A percentile compares a stretch with the other conserved stretches of the same genome.
Conservation (phyloP, 345 rosid species). For the Schrenkiella parvula region DNA sequence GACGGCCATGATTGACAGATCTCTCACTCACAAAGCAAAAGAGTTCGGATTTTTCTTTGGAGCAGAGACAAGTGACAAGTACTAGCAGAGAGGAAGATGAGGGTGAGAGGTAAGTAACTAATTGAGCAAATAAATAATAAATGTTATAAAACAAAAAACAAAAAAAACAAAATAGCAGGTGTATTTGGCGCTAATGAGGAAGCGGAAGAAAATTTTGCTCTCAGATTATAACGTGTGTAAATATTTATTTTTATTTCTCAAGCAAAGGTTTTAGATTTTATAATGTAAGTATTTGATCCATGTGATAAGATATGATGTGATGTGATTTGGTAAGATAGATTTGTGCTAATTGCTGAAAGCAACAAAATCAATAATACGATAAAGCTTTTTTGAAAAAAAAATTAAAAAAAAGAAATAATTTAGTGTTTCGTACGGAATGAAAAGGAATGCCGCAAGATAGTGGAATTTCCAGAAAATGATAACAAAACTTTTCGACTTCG, state of each 20-base stretch:
- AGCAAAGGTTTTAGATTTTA: neutral
- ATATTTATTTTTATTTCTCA: neutral
- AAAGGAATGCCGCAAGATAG: neutral
- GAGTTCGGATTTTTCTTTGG: neutral
- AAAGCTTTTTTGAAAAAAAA: neutral
- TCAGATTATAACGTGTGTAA: neutral
- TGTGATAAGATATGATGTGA: slow-evolving; percentile 14
- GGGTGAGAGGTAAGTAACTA: neutral
- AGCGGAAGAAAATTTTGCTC: neutral
- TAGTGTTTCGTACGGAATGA: slow-evolving; percentile 26
- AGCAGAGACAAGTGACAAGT: slow-evolving; percentile 10
- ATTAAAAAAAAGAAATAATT: neutral
- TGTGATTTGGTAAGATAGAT: slow-evolving; percentile 2
- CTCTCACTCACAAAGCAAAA: neutral
- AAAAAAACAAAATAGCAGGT: slow-evolving; percentile 7
- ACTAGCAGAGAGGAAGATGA: slow-evolving; percentile 10
- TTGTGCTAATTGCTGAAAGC: slow-evolving; percentile 20
- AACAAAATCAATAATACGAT: slow-evolving; percentile 12
- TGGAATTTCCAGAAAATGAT: neutral
- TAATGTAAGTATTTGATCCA: neutral
- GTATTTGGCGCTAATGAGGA: neutral
- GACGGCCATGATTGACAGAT: slow-evolving; percentile 33
- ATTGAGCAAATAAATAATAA: slow-evolving; percentile 16
- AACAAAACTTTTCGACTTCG: neutral
- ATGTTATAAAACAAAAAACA: neutral